Evolutionary conservation across 2,329 filamentous ascomycete genomes (phyloP).

Genomic region (Shiraia sp.): DNA sequence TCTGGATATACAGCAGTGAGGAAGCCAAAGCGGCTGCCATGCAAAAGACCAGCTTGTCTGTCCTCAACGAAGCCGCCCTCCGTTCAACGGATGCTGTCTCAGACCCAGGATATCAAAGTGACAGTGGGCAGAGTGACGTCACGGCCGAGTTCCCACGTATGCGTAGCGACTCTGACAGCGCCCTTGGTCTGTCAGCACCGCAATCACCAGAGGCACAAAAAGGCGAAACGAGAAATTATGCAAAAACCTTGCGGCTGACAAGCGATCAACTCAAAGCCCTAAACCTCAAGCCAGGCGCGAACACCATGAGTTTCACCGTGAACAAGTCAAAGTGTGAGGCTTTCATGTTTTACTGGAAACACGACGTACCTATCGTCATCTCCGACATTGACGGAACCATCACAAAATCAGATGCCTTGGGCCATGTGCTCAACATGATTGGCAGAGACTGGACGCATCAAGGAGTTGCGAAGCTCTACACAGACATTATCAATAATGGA

Average conservation of each 20-base stretch:
- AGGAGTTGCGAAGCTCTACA: slow-evolving; percentile 95
- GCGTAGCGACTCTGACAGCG: slow-evolving; percentile 70
- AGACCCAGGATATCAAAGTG: slow-evolving; percentile 94
- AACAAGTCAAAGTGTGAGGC: slow-evolving; percentile 91
- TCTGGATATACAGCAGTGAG: slow-evolving; percentile 99
- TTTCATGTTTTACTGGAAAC: slow-evolving; percentile 91
- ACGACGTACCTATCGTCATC: slow-evolving; percentile 91
- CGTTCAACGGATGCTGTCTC: slow-evolving; percentile 79
- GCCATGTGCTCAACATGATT: slow-evolving; percentile 94
- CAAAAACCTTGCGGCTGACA: slow-evolving; percentile 92
- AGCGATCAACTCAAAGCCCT: slow-evolving; percentile 92
- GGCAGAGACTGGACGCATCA: slow-evolving; percentile 97
- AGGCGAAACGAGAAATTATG: slow-evolving; percentile 84
- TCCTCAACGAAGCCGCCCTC: slow-evolving; percentile 56
- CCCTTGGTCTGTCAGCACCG: slow-evolving; percentile 66
- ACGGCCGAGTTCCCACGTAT: slow-evolving; percentile 60
- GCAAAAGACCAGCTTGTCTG: slow-evolving; percentile 60
- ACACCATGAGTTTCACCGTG: slow-evolving; percentile 94
- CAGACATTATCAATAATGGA: slow-evolving; percentile 90
- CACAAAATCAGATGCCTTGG: slow-evolving; percentile 92
- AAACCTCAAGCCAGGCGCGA: slow-evolving; percentile 80
- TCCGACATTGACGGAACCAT: slow-evolving; percentile 99
- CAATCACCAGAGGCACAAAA: slow-evolving; percentile 53
- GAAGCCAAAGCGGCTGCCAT: slow-evolving; percentile 90
- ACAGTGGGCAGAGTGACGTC: slow-evolving; percentile 68